Evolutionary conservation across 2,329 filamentous ascomycete species (phyloP).

Genomic region (Neoascochyta sp.): DNA sequence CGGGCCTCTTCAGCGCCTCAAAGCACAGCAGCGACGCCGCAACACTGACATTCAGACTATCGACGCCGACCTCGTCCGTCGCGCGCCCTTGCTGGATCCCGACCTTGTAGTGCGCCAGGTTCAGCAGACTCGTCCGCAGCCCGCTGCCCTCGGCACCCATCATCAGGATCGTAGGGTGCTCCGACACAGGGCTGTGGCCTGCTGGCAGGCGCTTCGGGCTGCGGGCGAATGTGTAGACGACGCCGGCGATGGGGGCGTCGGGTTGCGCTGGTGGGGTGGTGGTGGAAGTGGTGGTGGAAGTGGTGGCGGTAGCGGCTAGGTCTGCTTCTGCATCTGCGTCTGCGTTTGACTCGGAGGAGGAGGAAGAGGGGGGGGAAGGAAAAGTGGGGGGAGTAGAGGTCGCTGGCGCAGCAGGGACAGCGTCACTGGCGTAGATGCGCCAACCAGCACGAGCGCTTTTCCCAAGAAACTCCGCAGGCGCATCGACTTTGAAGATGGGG

Average conservation of each 20-base stretch:
- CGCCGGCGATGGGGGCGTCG: too few species aligned
- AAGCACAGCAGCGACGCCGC: conserved; percentile 74
- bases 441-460: conserved; percentile 69
- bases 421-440: conserved; percentile 73
- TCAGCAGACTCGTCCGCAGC: conserved; percentile 31
- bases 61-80: conserved; percentile 57
- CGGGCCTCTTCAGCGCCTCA: conserved; percentile 57
- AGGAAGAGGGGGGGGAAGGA: conserved; percentile 1
- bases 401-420: conserved; percentile 13
- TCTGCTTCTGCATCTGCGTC: conserved; percentile 34
- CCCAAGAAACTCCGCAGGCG: conserved; percentile 66
- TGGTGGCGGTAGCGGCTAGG: conserved; percentile 4
- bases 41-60: conserved; percentile 92
- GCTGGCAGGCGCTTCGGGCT: conserved; percentile 16
- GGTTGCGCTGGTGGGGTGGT: too few species aligned
- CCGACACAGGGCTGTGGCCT: conserved; percentile 27
- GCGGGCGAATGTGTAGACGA: conserved; percentile 25
- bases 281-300: too few species aligned
- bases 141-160: conserved; percentile 47
- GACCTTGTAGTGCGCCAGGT: conserved; percentile 60
- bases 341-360: conserved; percentile 2
- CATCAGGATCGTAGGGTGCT: conserved; percentile 70
- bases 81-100: conserved; percentile 57
- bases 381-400: not conserved
- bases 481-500: conserved; percentile 65